Percentiles rank a stretch among this genome's conserved stretches.
phyloP scores from a whole-genome alignment of 1,284 basidiomycete genomes.

The Microbotryum violaceum region DNA sequence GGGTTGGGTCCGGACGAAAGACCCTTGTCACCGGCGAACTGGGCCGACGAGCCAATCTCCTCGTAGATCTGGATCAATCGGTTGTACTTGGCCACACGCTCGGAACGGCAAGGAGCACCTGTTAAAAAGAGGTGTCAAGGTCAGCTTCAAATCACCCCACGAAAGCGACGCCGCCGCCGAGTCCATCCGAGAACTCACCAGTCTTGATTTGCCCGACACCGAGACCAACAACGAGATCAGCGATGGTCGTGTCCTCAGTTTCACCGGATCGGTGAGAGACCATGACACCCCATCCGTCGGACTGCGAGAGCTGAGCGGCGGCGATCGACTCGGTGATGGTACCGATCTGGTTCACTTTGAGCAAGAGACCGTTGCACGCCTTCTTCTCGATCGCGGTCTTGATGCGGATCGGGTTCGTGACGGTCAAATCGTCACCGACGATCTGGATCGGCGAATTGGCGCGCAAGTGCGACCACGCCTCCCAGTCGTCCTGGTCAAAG shows the following conservation, averaged over 20 bases:
- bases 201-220: conserved; percentile 97
- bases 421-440: conserved; percentile 96
- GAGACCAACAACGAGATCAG: conserved; percentile 91
- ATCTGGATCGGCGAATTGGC: conserved; percentile 66
- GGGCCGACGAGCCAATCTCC: conserved; percentile 17
- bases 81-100: conserved; percentile 39
- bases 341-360: conserved; percentile 99
- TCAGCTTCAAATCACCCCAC: no score
- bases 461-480: conserved; percentile 93
- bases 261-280: conserved; percentile 98
- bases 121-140: background rate
- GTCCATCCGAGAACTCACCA: conserved; percentile 77
- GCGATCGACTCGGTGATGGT: conserved; percentile 98
- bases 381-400: conserved; percentile 99
- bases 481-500: conserved; percentile 89
- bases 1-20: conserved; percentile 64
- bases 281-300: conserved; percentile 98
- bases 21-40: conserved; percentile 44
- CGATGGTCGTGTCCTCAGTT: conserved; percentile 68
- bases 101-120: conserved; percentile 32
- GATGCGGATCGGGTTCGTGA: conserved; percentile 97
- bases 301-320: conserved; percentile 94
- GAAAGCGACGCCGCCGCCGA: conserved; percentile 31
- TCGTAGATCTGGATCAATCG: conserved; percentile 33
- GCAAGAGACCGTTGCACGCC: conserved; percentile 95